Evolutionary conservation across 148 eudicot genomes (phyloP).

Genomic region (Vaccinium corymbosum): DNA sequence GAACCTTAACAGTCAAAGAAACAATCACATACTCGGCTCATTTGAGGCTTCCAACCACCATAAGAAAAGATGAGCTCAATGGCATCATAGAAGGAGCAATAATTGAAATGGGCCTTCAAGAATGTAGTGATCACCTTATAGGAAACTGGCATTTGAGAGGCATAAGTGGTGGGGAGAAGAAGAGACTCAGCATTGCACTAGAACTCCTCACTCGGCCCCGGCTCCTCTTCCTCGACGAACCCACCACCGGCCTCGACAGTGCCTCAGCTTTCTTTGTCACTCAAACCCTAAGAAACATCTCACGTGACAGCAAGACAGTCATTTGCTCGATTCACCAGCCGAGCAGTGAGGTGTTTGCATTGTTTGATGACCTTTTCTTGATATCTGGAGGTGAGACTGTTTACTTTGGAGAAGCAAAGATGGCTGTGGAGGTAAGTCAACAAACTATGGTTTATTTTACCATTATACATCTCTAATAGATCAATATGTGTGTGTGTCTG

Average conservation of each 20-base stretch:
- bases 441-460: neutral
- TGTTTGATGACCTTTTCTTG: slow-evolving; percentile 75
- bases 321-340: slow-evolving; percentile 85
- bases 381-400: slow-evolving; percentile 72
- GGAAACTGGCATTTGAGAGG: slow-evolving; percentile 91
- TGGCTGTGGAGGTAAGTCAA: slow-evolving; percentile 45
- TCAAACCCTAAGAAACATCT: slow-evolving; percentile 65
- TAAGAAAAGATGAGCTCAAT: slow-evolving; percentile 43
- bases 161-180: slow-evolving; percentile 78
- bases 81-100: slow-evolving; percentile 56
- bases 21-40: slow-evolving; percentile 73
- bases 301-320: slow-evolving; percentile 60
- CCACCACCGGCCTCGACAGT: slow-evolving; percentile 84
- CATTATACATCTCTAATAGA: neutral
- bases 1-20: slow-evolving; percentile 68
- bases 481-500: no score
- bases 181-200: slow-evolving; percentile 71
- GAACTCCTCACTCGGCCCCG: slow-evolving; percentile 65
- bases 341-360: slow-evolving; percentile 73
- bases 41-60: slow-evolving; percentile 59
- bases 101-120: slow-evolving; percentile 75
- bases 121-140: slow-evolving; percentile 58
- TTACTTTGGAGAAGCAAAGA: slow-evolving; percentile 75
- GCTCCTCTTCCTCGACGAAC: slow-evolving; percentile 78
- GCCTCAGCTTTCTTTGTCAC: slow-evolving; percentile 84